Base-by-base conservation (phyloP, 164 flowering plant genomes). In the Umbilicus rupestris region DNA sequence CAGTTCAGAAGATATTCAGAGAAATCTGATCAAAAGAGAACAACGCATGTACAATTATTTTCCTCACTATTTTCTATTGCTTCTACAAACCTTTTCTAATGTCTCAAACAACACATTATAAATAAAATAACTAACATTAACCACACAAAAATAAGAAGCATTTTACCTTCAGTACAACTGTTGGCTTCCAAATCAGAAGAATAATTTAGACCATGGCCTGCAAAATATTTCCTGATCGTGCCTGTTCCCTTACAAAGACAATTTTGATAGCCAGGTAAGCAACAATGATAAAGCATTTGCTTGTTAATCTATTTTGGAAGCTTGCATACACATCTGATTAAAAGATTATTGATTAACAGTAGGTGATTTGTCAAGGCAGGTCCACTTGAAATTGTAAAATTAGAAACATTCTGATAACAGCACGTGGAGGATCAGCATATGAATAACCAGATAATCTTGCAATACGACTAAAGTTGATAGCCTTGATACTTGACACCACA, bases 171-270 rank as follows among this genome's bases (percentile, higher is more conserved):
- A 28, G 39, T 28, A 22, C 62, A 3, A 39, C 24, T 68, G 71
- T 60, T 60, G 50, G 64, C 65, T 65, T 52, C 66, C 20, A 30
- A 45, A 62, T 31, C 45, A 33, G 63, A 65, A 45, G 63, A 45
- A 66, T 50, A 64, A 72, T 42, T 26, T 47, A 66, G 45, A 67
- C 37, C 70, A 71, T 75, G 72, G 35, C 67, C 58, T 66, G 2
- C 41, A 31, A 42, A 58, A 33, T 33, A 39, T 39, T 66, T 50
- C 63, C 22, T 26, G 44, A 46, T 46, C 42, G 28, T 28, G 55
- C 15, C 15, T 24, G 46, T 65, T 44, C 62, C 59, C 69, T 67
- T 57, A 65, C 30, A 35, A 22, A 70, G 50, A 30, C 49, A 15
- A 29, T 47, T 63, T 58, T 58, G 47, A 11, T 5, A 45, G 60